phyloP scores from a whole-genome alignment of 192 early-diverging fungal species.

The Umbelopsis sp. region DNA sequence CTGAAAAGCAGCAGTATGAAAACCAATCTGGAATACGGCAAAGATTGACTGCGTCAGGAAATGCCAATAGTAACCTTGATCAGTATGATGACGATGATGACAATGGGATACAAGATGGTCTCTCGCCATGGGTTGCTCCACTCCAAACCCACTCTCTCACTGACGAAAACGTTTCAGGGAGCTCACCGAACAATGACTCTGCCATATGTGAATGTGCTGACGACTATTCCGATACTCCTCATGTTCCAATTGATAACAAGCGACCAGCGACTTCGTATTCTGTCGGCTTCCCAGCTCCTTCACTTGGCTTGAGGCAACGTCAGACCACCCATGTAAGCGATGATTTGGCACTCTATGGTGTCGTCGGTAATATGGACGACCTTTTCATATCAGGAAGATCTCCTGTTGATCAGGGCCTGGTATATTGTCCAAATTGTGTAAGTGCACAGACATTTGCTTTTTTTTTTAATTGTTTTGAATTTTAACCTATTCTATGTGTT shows the following conservation, averaged over 20 bases:
- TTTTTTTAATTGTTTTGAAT: no score
- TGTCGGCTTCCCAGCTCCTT: background rate
- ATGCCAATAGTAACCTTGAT: background rate
- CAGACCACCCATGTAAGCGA: background rate
- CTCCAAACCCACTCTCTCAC: constrained; percentile 2
- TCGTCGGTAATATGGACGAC: background rate
- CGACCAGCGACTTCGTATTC: background rate
- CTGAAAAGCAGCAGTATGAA: background rate
- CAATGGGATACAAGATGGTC: background rate
- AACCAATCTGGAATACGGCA: background rate
- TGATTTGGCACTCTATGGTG: background rate
- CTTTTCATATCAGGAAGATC: background rate
- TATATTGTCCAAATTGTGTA: constrained; percentile 13
- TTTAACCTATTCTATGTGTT: no score
- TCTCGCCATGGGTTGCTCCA: constrained; percentile 8
- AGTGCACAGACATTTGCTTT: background rate
- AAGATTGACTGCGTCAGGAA: background rate
- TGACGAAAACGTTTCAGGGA: background rate
- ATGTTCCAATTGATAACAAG: background rate
- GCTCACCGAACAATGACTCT: background rate
- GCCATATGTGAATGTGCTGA: background rate
- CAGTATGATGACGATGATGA: background rate
- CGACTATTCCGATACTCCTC: background rate
- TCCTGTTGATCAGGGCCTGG: background rate
- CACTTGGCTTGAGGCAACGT: background rate